Evolutionary conservation across 1,139 yeast species (phyloP).

Genomic region (Candida neerlandica): DNA sequence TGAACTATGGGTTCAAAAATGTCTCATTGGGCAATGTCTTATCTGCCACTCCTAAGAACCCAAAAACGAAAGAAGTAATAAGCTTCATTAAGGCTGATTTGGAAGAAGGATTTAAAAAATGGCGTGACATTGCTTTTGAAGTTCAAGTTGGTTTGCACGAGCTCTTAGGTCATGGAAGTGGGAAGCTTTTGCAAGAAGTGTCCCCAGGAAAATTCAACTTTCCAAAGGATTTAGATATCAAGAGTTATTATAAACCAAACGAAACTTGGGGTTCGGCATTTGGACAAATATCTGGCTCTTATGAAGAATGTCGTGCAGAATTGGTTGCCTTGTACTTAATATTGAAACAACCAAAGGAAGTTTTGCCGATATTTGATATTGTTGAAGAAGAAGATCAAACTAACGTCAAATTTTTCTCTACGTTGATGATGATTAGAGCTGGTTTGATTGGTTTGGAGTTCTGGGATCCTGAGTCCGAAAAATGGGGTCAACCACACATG

Average conservation of each 20-base stretch:
- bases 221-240: conserved; percentile 69
- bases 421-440: conserved; percentile 83
- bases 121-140: conserved; percentile 83
- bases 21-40: conserved; percentile 86
- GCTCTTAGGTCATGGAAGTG: conserved; percentile 90
- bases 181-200: conserved; percentile 71
- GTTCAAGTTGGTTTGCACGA: conserved; percentile 94
- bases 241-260: conserved; percentile 72
- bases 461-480: conserved; percentile 78
- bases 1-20: conserved; percentile 82
- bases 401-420: conserved; percentile 66
- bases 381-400: conserved; percentile 57
- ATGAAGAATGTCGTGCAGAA: conserved; percentile 93
- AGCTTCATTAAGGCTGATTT: conserved; percentile 62
- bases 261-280: conserved; percentile 91
- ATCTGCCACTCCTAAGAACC: conserved; percentile 64
- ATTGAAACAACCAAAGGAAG: conserved; percentile 57
- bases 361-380: conserved; percentile 75
- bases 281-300: conserved; percentile 80
- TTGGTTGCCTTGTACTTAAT: conserved; percentile 82
- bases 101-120: conserved; percentile 62
- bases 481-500: conserved; percentile 98
- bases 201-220: conserved; percentile 70
- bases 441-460: conserved; percentile 80
- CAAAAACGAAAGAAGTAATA: conserved; percentile 66